Evolutionary conservation across 805 yeast genomes (phyloP).

Genomic region (Sungouiozyma intestinalis): DNA sequence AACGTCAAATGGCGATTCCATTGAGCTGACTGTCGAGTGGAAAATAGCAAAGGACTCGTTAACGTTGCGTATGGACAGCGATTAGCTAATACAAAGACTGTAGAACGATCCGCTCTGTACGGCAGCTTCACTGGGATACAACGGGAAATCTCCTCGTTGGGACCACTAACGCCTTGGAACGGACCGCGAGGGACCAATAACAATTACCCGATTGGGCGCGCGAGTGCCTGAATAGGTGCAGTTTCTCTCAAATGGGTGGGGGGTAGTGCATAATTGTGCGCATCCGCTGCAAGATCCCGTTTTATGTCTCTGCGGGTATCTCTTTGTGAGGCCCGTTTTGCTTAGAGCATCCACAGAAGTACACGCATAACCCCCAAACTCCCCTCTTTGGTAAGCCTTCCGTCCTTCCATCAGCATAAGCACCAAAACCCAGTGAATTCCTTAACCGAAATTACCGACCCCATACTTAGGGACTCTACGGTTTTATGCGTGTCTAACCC

Average conservation of each 20-base stretch:
- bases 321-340: background rate
- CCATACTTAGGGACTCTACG: background rate
- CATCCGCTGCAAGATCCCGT: background rate
- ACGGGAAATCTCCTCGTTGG: too few relatives aligned
- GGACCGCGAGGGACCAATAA: too few relatives aligned
- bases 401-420: background rate
- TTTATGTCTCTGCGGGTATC: background rate
- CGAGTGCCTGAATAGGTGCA: background rate
- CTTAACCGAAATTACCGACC: background rate
- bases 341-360: background rate
- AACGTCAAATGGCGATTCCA: background rate
- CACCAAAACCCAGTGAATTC: too few relatives aligned
- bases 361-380: background rate
- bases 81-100: background rate
- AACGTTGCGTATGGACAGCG: background rate
- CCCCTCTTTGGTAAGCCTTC: background rate
- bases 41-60: background rate
- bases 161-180: too few relatives aligned
- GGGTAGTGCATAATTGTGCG: background rate
- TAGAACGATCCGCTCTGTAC: too few relatives aligned
- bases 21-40: too few relatives aligned
- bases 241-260: background rate
- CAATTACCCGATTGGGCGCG: too few relatives aligned
- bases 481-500: background rate
- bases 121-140: too few relatives aligned